These are phyloP conservation scores for Euryodendron excelsum DNA, from an alignment of 148 eudicot species.

Conservation along the genomic window DNA sequence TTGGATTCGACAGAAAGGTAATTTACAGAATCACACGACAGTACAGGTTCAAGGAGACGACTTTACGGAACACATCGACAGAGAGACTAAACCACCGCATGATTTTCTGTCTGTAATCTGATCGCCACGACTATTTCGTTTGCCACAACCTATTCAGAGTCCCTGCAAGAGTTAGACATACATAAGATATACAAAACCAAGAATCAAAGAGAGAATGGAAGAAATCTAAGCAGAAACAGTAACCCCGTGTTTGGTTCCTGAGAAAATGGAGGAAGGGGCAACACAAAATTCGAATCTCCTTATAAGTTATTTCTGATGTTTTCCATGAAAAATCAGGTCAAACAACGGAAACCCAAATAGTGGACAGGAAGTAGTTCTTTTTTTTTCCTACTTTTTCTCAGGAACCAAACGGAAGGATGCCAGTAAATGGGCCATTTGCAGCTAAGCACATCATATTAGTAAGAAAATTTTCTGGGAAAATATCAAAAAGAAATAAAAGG, in stretches of 20 bases:
- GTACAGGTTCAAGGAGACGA: conserved; percentile 61
- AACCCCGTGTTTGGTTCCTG: conserved; percentile 6
- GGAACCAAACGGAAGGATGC: background rate
- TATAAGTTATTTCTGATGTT: background rate
- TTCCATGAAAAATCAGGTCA: background rate
- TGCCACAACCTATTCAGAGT: conserved; percentile 6
- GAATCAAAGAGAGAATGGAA: background rate
- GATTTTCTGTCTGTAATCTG: conserved; percentile 28
- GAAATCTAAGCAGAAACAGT: background rate
- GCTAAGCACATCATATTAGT: background rate
- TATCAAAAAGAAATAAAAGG: background rate
- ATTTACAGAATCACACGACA: conserved; percentile 90
- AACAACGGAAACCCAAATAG: background rate
- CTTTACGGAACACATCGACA: conserved; percentile 75
- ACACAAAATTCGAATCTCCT: background rate
- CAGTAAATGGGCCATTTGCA: background rate
- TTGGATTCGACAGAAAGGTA: background rate
- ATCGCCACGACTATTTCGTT: conserved; percentile 26
- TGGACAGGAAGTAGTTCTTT: background rate
- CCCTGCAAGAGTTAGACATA: conserved; percentile 26
- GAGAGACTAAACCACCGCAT: conserved; percentile 85
- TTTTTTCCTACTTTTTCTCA: background rate
- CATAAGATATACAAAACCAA: background rate
- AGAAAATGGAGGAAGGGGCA: background rate
- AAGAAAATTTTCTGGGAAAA: background rate